Percentiles rank a stretch among this genome's conserved stretches.
These are phyloP conservation scores for Zymoseptoria passerinii DNA, from an alignment of 2,329 filamentous ascomycete species.

Conservation along the genomic window DNA sequence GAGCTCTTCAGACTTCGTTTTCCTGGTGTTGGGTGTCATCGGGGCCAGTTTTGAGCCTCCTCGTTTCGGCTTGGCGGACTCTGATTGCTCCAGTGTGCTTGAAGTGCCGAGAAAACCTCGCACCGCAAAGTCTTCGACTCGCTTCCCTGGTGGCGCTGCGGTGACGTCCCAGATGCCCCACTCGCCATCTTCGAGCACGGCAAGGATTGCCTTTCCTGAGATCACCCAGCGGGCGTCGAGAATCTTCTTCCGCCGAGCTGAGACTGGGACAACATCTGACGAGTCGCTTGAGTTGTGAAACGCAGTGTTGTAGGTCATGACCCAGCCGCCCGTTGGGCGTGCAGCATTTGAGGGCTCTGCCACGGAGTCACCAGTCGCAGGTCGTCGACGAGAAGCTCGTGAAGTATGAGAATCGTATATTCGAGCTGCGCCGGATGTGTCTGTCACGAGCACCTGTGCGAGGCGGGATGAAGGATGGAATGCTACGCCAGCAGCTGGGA, in stretches of 20 bases:
- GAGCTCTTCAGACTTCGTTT: constrained; percentile 37
- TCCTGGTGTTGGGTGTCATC: constrained; percentile 45
- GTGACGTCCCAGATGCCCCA: constrained; percentile 46
- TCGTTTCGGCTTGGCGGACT: constrained; percentile 25
- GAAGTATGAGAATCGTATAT: constrained; percentile 48
- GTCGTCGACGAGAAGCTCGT: constrained; percentile 10
- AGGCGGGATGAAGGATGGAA: constrained; percentile 22
- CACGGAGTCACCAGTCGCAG: constrained; percentile 20
- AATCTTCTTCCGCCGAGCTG: constrained; percentile 40
- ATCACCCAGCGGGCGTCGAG: constrained; percentile 42
- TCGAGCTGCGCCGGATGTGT: constrained; percentile 48
- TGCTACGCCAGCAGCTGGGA: constrained; percentile 9
- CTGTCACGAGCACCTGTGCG: constrained; percentile 44
- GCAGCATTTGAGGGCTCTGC: constrained; percentile 1
- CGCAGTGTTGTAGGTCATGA: constrained; percentile 22
- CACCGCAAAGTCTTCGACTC: constrained; percentile 22
- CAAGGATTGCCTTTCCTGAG: constrained; percentile 39
- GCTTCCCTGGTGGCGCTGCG: constrained; percentile 11
- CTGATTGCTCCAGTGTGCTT: constrained; percentile 13
- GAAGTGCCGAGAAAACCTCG: constrained; percentile 25
- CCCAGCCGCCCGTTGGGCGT: constrained; percentile 20
- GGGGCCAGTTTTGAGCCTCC: constrained; percentile 35
- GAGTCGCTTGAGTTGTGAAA: constrained; percentile 15
- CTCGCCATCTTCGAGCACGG: constrained; percentile 42
- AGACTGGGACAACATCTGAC: constrained; percentile 17